Evolutionary conservation across 176 grass and related monocot species (phyloP).

Genomic region (Tillandsia leiboldiana): DNA sequence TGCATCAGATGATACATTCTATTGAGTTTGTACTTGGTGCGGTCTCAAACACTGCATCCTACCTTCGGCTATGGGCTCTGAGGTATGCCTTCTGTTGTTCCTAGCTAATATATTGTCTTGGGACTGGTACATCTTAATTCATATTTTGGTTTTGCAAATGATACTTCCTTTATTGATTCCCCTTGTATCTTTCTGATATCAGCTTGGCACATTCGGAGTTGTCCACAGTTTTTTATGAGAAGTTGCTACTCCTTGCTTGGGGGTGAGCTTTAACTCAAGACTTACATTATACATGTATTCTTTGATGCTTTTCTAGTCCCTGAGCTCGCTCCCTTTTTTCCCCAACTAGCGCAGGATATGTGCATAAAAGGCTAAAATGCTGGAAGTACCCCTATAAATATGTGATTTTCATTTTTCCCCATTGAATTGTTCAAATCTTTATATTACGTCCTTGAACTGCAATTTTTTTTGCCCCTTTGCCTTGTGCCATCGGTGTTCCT

Average conservation of each 20-base stretch:
- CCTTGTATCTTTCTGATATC: conserved; percentile 24
- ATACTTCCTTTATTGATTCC: conserved; percentile 21
- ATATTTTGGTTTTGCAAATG: conserved; percentile 3
- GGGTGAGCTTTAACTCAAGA: conserved; percentile 41
- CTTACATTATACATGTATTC: background rate
- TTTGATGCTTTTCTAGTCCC: background rate
- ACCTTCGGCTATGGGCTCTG: conserved; percentile 97
- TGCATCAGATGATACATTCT: conserved; percentile 99
- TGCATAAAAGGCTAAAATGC: too few relatives aligned
- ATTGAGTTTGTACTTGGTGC: conserved; percentile 99
- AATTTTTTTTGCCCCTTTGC: too few relatives aligned
- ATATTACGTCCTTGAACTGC: too few relatives aligned
- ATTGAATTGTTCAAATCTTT: too few relatives aligned
- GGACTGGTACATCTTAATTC: too few relatives aligned
- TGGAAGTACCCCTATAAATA: too few relatives aligned
- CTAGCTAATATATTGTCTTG: too few relatives aligned
- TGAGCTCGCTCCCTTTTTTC: too few relatives aligned
- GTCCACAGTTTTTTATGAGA: conserved; percentile 98
- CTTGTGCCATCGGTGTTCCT: too few relatives aligned
- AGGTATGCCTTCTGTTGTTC: conserved; percentile 42
- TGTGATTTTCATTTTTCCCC: too few relatives aligned
- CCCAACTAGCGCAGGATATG: too few relatives aligned
- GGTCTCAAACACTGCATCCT: conserved; percentile 97
- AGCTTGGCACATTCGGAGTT: conserved; percentile 98
- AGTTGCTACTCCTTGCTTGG: conserved; percentile 89